Evolutionary conservation across 257 asterid genomes (phyloP).

Genomic region (Nicotiana undulata): DNA sequence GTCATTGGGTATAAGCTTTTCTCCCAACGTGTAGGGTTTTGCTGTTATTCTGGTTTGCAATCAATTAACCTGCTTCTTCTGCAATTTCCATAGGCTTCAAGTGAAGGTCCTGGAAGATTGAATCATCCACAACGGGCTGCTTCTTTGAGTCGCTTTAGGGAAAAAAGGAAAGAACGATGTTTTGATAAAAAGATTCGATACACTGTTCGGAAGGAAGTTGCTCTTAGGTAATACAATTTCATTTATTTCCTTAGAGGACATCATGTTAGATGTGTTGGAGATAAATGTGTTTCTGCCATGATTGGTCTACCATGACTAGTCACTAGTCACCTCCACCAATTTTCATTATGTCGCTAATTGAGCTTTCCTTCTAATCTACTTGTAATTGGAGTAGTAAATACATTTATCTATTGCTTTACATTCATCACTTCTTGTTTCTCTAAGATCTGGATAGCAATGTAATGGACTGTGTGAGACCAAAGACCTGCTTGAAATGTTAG

Average conservation of each 20-base stretch:
- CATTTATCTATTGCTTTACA: not conserved
- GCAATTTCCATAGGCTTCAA: constrained; percentile 1
- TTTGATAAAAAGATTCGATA: constrained; percentile 78
- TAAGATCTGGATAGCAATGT: not conserved
- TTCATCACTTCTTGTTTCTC: not conserved
- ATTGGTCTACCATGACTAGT: not conserved
- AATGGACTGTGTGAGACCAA: not conserved
- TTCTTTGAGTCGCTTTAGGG: constrained; percentile 61
- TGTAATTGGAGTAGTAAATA: not conserved
- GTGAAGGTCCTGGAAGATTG: constrained; percentile 24
- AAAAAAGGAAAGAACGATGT: constrained; percentile 69
- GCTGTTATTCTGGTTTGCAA: not conserved
- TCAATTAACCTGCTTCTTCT: not conserved
- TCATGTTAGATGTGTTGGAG: not conserved
- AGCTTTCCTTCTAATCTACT: not conserved
- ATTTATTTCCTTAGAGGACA: not conserved
- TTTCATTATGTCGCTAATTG: not conserved
- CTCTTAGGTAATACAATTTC: constrained; percentile 36
- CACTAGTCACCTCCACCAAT: not conserved
- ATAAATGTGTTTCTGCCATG: not conserved
- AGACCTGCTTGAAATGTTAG: not conserved
- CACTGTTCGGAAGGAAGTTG: constrained; percentile 79
- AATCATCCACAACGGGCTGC: constrained; percentile 63
- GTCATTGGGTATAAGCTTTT: constrained; percentile 38
- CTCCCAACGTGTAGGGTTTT: not conserved